Evolutionary conservation across 208 protist genomes (phyloP).

Genomic region (Phytomonas serpens): DNA sequence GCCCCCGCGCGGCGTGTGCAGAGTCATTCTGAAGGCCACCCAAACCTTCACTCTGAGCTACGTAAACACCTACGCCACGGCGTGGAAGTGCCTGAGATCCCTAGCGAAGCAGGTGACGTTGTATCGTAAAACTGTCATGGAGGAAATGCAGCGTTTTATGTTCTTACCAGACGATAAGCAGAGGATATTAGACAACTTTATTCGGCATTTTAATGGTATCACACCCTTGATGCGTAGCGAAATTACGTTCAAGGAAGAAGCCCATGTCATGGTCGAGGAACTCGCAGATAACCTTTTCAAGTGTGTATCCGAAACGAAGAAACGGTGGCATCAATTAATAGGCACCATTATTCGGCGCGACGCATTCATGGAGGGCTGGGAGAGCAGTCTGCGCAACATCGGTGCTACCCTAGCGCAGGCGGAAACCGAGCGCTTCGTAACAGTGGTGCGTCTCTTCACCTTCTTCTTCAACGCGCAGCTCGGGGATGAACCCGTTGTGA

Average conservation of each 20-base stretch:
- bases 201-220: slow-evolving; percentile 34
- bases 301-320: slow-evolving; percentile 5
- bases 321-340: slow-evolving; percentile 1
- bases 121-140: slow-evolving; percentile 30
- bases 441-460: slow-evolving; percentile 44
- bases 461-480: slow-evolving; percentile 54
- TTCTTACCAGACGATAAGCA: slow-evolving; percentile 66
- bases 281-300: slow-evolving; percentile 17
- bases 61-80: slow-evolving; percentile 30
- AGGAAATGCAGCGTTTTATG: slow-evolving; percentile 16
- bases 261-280: slow-evolving; percentile 37
- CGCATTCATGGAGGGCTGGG: slow-evolving; percentile 43
- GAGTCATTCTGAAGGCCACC: slow-evolving; percentile 32
- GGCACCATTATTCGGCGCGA: background rate
- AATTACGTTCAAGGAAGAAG: slow-evolving; percentile 46
- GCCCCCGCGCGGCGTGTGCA: slow-evolving; percentile 7
- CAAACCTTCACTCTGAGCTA: slow-evolving; percentile 36
- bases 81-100: slow-evolving; percentile 22
- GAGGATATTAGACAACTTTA: slow-evolving; percentile 33
- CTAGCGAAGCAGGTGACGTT: slow-evolving; percentile 32
- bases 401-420: slow-evolving; percentile 40
- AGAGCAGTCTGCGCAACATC: slow-evolving; percentile 44
- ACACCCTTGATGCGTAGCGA: slow-evolving; percentile 25
- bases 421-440: slow-evolving; percentile 62
- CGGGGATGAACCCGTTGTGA: slow-evolving; percentile 40